Evolutionary conservation across 805 yeast species (phyloP).

Genomic region (Kodamaea lidongshanica): DNA sequence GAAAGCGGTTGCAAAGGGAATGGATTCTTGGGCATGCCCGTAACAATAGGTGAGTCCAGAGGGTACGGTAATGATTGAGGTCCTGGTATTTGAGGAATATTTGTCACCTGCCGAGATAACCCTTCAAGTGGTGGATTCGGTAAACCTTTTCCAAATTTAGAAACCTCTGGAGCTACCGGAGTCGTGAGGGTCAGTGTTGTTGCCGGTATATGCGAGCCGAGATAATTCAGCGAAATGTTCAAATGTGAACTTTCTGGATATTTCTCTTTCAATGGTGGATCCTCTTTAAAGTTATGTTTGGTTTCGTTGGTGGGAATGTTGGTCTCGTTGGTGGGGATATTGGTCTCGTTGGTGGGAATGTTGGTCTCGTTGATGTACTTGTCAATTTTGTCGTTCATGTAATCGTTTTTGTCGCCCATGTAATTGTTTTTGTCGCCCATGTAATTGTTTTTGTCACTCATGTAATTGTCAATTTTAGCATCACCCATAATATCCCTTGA

Average conservation of each 20-base stretch:
- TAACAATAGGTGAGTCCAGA: background rate
- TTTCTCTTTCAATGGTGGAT: background rate
- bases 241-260: no score
- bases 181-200: constrained; percentile 1
- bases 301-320: constrained; percentile 2
- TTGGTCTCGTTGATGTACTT: background rate
- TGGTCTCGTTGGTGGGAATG: background rate
- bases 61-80: background rate
- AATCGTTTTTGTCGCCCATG: background rate
- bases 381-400: background rate
- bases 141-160: background rate
- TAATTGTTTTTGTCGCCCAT: no score
- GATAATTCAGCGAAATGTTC: no score
- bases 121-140: background rate
- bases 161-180: constrained; percentile 2
- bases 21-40: constrained; percentile 3
- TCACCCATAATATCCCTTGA: no score
- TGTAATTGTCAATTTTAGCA: no score
- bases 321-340: constrained; percentile 1
- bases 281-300: background rate
- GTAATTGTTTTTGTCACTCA: no score
- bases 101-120: no score
- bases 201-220: background rate
- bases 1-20: constrained; percentile 7
- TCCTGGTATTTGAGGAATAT: background rate